Base-by-base conservation (phyloP, 1,284 basidiomycete genomes). In the Fomitopsis betulina region DNA sequence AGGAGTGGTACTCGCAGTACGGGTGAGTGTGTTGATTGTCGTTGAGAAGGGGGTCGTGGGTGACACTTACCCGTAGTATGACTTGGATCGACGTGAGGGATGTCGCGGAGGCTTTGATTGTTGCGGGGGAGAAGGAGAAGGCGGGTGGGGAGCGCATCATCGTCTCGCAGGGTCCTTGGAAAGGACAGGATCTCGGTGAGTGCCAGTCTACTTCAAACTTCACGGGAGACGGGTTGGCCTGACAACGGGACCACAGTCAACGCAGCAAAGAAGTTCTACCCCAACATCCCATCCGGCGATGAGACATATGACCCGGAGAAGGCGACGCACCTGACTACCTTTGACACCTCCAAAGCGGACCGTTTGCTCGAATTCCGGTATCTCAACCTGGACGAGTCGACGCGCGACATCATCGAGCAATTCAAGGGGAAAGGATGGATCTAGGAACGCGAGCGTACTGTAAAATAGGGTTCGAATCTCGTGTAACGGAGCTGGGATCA, bases 91-190 rank as follows among this genome's bases (percentile, higher is more conserved):
- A 88, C 60, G 86, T 87, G 1, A 76, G 85, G 13, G 85, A 88
- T 63, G 73, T 89, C 21, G 86, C 82, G 0, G 70, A 76, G 6
- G 83, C 81, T 0, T 86, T 90, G 62, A 72, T 79, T 3, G 72
- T 77, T 8, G 82, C 86, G 0, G 72, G 88, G 1, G 73, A 78
- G 38, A 76, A 76, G 37, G 70, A 76, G 4, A 78, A 79, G n/a
- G 88, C 87, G 0, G 80, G 79, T 5, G 84, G 82, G 0, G 72
- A 90, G 61, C 76, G 90, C 1, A 82, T 86, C 66, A 78, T 87
- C 63, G 62, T 79, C 49, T 70, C 69, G 35, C 70, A 65, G 5
- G 82, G 77, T 0, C 35, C 61, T 0, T 70, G 52, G 60, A 70
- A 62, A 56, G 73, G 69, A 70, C 72, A 76, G 45, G 68, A 73